These are phyloP conservation scores for Hura crepitans DNA, from an alignment of 441 rosid species.

Conservation along the genomic window DNA sequence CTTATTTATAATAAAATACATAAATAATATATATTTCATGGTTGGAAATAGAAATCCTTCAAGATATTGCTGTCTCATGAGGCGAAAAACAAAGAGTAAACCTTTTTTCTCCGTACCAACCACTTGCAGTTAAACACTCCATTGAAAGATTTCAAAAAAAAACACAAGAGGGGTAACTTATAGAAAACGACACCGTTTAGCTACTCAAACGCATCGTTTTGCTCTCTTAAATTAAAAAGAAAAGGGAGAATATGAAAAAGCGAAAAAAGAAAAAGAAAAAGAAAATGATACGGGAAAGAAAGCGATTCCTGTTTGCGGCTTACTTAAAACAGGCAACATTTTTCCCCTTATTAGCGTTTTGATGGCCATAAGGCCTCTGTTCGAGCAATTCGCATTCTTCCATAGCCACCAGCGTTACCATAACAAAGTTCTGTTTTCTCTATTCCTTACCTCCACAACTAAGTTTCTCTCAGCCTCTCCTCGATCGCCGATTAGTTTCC, in stretches of 20 bases:
- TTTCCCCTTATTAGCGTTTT: conserved; percentile 16
- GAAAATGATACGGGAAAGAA: not conserved
- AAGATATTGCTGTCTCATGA: no score
- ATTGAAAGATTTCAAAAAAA: no score
- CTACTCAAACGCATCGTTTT: not conserved
- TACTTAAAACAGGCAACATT: not conserved
- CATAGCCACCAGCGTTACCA: conserved; percentile 22
- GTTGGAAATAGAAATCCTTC: no score
- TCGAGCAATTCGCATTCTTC: conserved; percentile 29
- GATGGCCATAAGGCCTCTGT: conserved; percentile 73
- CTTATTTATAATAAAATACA: no score
- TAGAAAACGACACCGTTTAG: not conserved
- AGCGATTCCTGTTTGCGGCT: conserved; percentile 8
- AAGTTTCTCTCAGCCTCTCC: conserved; percentile 10
- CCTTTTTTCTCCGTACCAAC: no score
- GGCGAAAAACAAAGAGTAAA: no score
- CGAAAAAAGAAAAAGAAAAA: not conserved
- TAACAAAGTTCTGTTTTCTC: conserved; percentile 20
- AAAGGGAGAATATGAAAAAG: not conserved
- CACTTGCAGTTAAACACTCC: not conserved
- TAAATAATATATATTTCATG: no score
- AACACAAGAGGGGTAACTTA: no score
- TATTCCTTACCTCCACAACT: conserved; percentile 23
- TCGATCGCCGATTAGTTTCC: conserved; percentile 5
- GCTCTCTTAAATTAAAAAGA: not conserved